Evolutionary conservation across 345 rosid species (phyloP).

Genomic region (Physaria fendleri): DNA sequence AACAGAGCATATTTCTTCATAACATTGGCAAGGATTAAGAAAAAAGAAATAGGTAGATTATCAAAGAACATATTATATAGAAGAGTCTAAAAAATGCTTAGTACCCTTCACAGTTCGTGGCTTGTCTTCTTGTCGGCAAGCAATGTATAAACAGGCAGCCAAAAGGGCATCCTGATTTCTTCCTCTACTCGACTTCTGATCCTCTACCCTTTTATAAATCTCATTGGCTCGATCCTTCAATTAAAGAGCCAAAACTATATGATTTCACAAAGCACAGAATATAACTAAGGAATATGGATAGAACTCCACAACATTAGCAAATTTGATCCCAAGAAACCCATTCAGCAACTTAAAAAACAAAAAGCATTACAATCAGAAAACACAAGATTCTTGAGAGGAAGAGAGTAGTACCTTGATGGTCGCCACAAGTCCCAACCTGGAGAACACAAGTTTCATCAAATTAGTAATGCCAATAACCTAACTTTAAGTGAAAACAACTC

Average conservation of each 20-base stretch:
- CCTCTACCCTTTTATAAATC: conserved; percentile 94
- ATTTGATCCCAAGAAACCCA: not conserved
- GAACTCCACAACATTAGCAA: not conserved
- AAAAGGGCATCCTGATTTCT: conserved; percentile 97
- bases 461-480: not conserved
- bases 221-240: conserved; percentile 93
- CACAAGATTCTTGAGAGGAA: not conserved
- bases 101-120: conserved; percentile 98
- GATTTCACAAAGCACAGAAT: not conserved
- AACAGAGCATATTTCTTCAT: conserved; percentile 87
- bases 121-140: conserved; percentile 95
- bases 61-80: conserved; percentile 34
- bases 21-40: conserved; percentile 32
- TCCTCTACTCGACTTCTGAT: conserved; percentile 97
- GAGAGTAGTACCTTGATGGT: conserved; percentile 73
- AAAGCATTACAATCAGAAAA: not conserved
- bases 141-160: conserved; percentile 99
- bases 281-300: not conserved
- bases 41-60: conserved; percentile 32
- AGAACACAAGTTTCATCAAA: conserved; percentile 8
- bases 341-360: not conserved
- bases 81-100: conserved; percentile 30
- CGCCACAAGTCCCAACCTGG: conserved; percentile 95
- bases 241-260: not conserved
- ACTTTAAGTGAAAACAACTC: not conserved